These are phyloP conservation scores for Acanthamoeba culbertsoni DNA, from an alignment of 208 protist genomes.

Conservation along the genomic window DNA sequence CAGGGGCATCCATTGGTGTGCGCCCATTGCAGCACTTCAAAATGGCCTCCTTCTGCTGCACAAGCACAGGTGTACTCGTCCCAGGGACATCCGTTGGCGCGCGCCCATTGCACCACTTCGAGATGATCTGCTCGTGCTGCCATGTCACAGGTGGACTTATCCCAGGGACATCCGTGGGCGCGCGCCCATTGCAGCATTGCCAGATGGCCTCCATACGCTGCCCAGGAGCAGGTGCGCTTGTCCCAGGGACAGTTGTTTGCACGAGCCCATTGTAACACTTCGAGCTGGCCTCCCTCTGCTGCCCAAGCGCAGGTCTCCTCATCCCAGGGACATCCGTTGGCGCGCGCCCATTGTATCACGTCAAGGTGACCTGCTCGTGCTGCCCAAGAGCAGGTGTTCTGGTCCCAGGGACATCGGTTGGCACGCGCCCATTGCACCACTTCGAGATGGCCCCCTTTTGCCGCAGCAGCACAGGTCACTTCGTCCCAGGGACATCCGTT, in stretches of 20 bases:
- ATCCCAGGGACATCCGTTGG: background rate
- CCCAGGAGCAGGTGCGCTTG: background rate
- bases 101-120: background rate
- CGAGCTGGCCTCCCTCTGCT: background rate
- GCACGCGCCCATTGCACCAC: background rate
- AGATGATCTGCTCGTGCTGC: background rate
- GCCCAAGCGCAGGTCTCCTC: background rate
- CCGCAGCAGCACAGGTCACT: background rate
- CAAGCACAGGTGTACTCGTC: background rate
- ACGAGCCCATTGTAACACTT: background rate
- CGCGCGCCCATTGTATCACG: background rate
- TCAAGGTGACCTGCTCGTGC: background rate
- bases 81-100: background rate
- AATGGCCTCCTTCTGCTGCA: too few relatives aligned
- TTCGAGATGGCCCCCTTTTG: background rate
- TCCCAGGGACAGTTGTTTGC: background rate
- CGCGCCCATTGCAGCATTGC: background rate
- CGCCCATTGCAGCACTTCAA: too few relatives aligned
- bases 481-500: background rate
- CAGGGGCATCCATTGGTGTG: background rate
- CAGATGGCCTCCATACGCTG: background rate
- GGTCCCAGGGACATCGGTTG: background rate
- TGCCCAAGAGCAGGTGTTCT: background rate
- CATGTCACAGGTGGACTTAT: background rate
- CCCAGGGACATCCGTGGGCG: background rate